Base-by-base conservation (phyloP, 495 filamentous ascomycete species). In the Melanomma pulvis-pyrius region DNA sequence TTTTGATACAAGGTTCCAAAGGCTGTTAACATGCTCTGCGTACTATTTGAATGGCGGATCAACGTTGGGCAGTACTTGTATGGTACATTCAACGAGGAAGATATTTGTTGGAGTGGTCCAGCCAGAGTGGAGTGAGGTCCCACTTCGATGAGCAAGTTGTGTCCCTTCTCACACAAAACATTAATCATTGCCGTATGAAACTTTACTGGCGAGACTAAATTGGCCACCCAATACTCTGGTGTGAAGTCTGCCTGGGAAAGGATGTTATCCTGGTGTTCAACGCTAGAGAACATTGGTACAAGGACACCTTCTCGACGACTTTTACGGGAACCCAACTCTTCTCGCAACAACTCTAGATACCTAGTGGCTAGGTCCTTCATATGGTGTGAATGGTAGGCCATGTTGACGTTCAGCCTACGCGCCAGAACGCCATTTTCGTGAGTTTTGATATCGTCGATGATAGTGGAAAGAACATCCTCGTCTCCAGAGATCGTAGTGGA, bases 101-200 rank as follows among this genome's bases (percentile, higher is more conserved):
- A 39, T 4, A 75, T 76, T 49, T 77, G 67, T n/a, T 21, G 36
- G 19, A 78, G 56, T 12, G 75, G 76, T 6, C 71, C 69, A 9
- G 55, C 55, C 1, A 78, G 65, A 22, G 74, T 71, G 9, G 55
- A 48, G 60, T 67, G 63, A 1, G 74, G 76, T 2, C 76, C 76
- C 22, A 79, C 61, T 54, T 79, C 76, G 12, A 77, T 36, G 13
- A 76, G 24, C 7, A 47, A 47, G 17, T 34, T 41, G 29, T 28
- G n/a, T n/a, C n/a, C n/a, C n/a, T n/a, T n/a, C n/a, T n/a, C n/a
- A n/a, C n/a, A n/a, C n/a, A n/a, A n/a, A n/a, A n/a, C n/a, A n/a
- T n/a, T n/a, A n/a, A n/a, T n/a, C n/a, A n/a, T n/a, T n/a, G n/a
- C n/a, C n/a, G n/a, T n/a, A n/a, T n/a, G n/a, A n/a, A n/a, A n/a